Evolutionary conservation across 208 protist genomes (phyloP).

Genomic region (Wallacemonas sp.): DNA sequence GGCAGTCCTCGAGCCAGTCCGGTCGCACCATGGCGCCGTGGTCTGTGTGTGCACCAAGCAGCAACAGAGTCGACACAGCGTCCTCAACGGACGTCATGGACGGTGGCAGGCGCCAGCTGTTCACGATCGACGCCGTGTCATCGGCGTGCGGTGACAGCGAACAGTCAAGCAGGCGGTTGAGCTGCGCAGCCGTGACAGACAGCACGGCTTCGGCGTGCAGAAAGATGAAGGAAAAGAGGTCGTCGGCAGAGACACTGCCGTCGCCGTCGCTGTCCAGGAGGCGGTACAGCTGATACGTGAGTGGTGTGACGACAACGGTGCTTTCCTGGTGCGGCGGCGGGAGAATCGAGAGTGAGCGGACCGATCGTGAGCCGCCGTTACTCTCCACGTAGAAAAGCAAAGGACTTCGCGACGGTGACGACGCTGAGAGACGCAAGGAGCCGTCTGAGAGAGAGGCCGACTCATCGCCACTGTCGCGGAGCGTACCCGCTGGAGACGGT

Average conservation of each 20-base stretch:
- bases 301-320: neutral
- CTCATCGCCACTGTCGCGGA: neutral
- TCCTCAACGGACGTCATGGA: neutral
- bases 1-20: neutral
- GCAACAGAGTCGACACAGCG: slow-evolving; percentile 2
- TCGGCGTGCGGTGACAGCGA: neutral
- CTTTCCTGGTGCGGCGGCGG: neutral
- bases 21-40: neutral
- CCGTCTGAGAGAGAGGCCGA: neutral
- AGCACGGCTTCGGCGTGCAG: slow-evolving; percentile 16
- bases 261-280: slow-evolving; percentile 22
- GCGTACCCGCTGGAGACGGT: no score
- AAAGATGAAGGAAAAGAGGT: slow-evolving; percentile 19
- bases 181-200: neutral
- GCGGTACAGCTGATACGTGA: neutral
- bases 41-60: slow-evolving; percentile 4
- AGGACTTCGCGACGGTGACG: neutral
- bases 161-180: neutral
- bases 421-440: neutral
- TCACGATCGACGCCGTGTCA: neutral
- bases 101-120: neutral
- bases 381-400: slow-evolving; percentile 2
- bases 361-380: neutral
- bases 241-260: slow-evolving; percentile 15
- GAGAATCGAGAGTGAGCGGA: neutral